Conservation (phyloP, 805 yeast species). For the Ogataea henricii region DNA sequence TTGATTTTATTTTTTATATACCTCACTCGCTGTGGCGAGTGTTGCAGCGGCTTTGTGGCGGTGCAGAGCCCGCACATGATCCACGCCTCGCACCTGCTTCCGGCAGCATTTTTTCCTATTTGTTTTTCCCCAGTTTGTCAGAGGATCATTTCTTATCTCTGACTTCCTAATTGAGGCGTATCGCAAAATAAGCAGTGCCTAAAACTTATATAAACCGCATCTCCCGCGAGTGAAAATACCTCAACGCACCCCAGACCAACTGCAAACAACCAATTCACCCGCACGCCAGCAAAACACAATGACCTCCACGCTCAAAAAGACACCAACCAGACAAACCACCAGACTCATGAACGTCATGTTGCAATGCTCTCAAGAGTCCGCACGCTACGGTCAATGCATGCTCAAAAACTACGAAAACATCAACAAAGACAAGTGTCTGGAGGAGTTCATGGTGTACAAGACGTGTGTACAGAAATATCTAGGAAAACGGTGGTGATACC, state of each 20-base stretch:
- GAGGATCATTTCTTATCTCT: conserved; percentile 2
- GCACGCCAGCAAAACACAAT: conserved; percentile 5
- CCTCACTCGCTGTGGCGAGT: neutral
- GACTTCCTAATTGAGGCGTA: conserved; percentile 2
- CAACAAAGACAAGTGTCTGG: conserved; percentile 51
- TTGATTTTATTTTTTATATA: neutral
- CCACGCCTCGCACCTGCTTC: conserved; percentile 4
- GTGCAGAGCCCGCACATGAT: neutral
- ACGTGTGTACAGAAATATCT: conserved; percentile 46
- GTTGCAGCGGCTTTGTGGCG: neutral
- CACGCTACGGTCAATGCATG: conserved; percentile 57
- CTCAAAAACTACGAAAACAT: conserved; percentile 51
- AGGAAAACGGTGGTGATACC: conserved; percentile 32
- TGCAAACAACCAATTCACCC: neutral
- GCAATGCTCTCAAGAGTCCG: conserved; percentile 32
- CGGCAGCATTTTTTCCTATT: neutral
- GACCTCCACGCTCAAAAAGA: conserved; percentile 18
- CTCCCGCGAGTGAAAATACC: neutral
- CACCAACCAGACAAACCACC: conserved; percentile 34
- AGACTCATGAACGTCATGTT: conserved; percentile 34
- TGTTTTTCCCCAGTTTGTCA: neutral
- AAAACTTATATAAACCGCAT: neutral
- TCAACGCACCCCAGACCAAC: neutral
- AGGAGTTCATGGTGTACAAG: conserved; percentile 52
- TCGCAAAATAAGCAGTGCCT: neutral